Conservation (phyloP, 495 filamentous ascomycete genomes). For the Tuber magnatum region DNA sequence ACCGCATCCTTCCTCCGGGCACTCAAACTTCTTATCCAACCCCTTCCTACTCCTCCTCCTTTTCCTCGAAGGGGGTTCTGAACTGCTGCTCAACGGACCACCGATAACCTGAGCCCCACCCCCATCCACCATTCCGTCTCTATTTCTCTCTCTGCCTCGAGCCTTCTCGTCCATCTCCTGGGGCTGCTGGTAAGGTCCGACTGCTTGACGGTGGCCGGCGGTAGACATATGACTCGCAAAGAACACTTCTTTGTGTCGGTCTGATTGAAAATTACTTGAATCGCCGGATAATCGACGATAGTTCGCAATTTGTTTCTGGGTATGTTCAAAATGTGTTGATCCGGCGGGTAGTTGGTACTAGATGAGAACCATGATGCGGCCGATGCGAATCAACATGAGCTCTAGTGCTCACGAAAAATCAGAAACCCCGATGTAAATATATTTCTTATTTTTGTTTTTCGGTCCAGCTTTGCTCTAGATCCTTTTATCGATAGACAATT, state of each 20-base stretch:
- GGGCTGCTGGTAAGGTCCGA: conserved; percentile 34
- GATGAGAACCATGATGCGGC: conserved; percentile 38
- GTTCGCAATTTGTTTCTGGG: conserved; percentile 26
- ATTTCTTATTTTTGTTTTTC: conserved; percentile 9
- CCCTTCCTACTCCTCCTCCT: conserved; percentile 78
- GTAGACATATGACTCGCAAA: conserved; percentile 29
- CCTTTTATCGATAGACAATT: conserved; percentile 26
- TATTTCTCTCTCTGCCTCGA: conserved; percentile 37
- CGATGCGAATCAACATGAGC: conserved; percentile 40
- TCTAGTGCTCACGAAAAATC: conserved; percentile 31
- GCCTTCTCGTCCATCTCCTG: conserved; percentile 34
- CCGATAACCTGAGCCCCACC: conserved; percentile 32
- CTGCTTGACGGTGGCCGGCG: conserved; percentile 24
- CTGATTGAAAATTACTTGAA: conserved; percentile 24
- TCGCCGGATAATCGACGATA: conserved; percentile 29
- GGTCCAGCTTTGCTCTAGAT: conserved; percentile 18
- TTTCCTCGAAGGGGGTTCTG: conserved; percentile 50
- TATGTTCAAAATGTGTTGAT: conserved; percentile 35
- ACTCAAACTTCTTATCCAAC: conserved; percentile 90
- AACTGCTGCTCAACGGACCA: conserved; percentile 41
- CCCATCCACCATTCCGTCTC: conserved; percentile 42
- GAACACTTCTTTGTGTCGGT: conserved; percentile 20
- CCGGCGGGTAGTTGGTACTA: conserved; percentile 33
- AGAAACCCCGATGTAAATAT: conserved; percentile 21
- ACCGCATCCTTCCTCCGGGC: conserved; percentile 77